phyloP scores from a whole-genome alignment of 352 stramenopile species.

The Ochromonadaceae sp. region DNA sequence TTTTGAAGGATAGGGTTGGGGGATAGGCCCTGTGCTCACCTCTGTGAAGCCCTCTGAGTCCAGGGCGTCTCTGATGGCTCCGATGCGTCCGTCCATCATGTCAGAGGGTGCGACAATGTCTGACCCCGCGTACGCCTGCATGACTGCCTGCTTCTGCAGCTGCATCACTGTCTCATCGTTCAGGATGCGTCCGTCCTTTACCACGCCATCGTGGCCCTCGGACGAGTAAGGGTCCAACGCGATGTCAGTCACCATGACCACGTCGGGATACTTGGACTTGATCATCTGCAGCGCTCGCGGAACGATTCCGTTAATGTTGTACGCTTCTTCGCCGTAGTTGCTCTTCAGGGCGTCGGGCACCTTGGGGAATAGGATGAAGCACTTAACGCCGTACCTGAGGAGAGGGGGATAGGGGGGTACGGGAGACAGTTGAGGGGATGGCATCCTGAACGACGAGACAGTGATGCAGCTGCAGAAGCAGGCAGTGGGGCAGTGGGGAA shows the following conservation, averaged over 20 bases:
- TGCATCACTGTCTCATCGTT: constrained; percentile 89
- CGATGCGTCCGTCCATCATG: constrained; percentile 95
- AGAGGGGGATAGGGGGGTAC: not conserved
- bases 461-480: constrained; percentile 88
- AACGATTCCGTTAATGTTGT: constrained; percentile 65
- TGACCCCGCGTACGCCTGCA: constrained; percentile 70
- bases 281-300: constrained; percentile 58
- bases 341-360: constrained; percentile 59
- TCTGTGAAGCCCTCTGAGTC: constrained; percentile 89
- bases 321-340: constrained; percentile 59
- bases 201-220: constrained; percentile 72
- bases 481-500: constrained; percentile 45
- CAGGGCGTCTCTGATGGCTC: constrained; percentile 76
- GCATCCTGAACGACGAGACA: constrained; percentile 87
- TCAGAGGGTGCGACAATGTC: constrained; percentile 87
- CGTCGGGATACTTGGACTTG: constrained; percentile 48
- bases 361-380: constrained; percentile 23
- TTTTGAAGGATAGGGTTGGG: too few species aligned
- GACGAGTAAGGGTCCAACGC: constrained; percentile 69
- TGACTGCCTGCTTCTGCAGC: constrained; percentile 81
- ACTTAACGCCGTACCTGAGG: constrained; percentile 6
- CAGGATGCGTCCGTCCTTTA: constrained; percentile 84
- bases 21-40: too few species aligned
- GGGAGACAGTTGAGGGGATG: constrained; percentile 5
- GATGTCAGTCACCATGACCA: constrained; percentile 60